phyloP scores from a whole-genome alignment of 2,329 filamentous ascomycete species.

The Ophiostoma angusticollis region DNA sequence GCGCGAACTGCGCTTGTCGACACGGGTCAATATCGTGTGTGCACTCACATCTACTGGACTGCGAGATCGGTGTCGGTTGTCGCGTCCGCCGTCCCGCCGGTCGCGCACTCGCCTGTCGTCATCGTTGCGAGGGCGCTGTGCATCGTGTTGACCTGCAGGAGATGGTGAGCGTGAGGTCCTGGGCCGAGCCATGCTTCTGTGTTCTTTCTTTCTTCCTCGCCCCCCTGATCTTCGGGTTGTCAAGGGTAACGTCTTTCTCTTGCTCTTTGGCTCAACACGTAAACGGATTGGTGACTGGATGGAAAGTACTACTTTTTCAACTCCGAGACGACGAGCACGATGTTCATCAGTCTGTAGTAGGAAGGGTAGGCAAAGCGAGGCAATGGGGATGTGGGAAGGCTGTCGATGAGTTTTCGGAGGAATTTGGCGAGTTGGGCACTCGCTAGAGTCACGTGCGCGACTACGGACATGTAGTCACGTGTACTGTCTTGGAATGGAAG shows the following conservation, averaged over 20 bases:
- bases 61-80: slow-evolving; percentile 45
- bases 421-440: too few species aligned
- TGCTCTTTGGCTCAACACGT: neutral
- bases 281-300: neutral
- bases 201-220: slow-evolving; percentile 9
- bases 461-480: too few species aligned
- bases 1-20: too few species aligned
- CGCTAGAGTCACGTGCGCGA: too few species aligned
- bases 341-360: neutral
- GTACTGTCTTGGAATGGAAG: too few species aligned
- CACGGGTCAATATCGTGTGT: slow-evolving; percentile 2
- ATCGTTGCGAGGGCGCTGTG: slow-evolving; percentile 54
- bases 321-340: neutral
- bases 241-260: too few species aligned
- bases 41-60: slow-evolving; percentile 47
- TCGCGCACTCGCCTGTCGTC: slow-evolving; percentile 42
- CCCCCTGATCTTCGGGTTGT: too few species aligned
- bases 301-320: neutral
- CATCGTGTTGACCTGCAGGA: slow-evolving; percentile 71
- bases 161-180: slow-evolving; percentile 76
- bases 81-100: slow-evolving; percentile 35
- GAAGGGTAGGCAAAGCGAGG: too few species aligned
- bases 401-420: too few species aligned
- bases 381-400: too few species aligned
- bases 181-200: slow-evolving; percentile 44